Evolutionary conservation across 305 asterid genomes (phyloP), one percentile per base, ranked within the genome.

Genomic region (Solanum hybrid): DNA sequence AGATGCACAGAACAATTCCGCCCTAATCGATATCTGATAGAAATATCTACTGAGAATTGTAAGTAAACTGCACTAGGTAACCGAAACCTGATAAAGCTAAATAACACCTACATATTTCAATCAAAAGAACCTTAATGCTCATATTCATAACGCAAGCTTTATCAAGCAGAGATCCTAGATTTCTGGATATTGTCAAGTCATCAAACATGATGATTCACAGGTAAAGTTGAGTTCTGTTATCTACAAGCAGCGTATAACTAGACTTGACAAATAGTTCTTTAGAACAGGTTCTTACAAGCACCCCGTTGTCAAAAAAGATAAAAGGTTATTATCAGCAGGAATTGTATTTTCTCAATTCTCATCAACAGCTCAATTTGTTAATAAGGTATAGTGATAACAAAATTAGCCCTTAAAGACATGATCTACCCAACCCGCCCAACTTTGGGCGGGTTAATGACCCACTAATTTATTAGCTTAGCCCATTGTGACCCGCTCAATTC

Each of bases 141-240:
- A 80, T 26, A 14, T 27, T 46, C 87, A 42, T 69, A 46, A 29
- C 64, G 20, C 26, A 42, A 81, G 86, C 86, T 42, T 46, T 46
- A 82, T 82, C 73, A 46, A 82, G 72, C 72, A 82, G 71, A 81
- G 86, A 81, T 81, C 86, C 86, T 14, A 82, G 87, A 82, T 35
- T 17, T 42, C 26, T 27, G 6, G 16, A 42, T 26, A 84, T 31
- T 51, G 24, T 46, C 42, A 84, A 31, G 87, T 84, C 29, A 7
- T 84, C 40, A 32, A 51, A 51, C 42, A 84, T 7, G 36, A 51
- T 84, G 22, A 84, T 84, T 84, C 42, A 84, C 87, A 51, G 31
- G 42, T 51, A 84, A 84, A 51, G 42, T 31, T 46, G 22, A 46
- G 42, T 31, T 84, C 24, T 51, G 87, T 29, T 20, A 84, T 51